phyloP scores from a whole-genome alignment of 805 yeast species.

The Saturnispora quitensis region DNA sequence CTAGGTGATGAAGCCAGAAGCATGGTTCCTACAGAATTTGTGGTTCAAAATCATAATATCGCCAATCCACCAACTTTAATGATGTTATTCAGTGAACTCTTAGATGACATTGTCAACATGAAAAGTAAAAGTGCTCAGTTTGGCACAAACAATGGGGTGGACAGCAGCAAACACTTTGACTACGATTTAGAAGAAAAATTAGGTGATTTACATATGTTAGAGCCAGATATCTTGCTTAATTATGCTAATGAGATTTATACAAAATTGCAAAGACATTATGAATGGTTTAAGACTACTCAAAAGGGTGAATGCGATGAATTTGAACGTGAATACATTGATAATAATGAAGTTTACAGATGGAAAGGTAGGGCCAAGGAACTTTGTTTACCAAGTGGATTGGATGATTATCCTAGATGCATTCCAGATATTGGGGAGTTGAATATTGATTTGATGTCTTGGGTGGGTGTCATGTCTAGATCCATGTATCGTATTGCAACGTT shows the following conservation, averaged over 20 bases:
- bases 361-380: slow-evolving; percentile 80
- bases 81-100: slow-evolving; percentile 54
- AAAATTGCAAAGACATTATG: slow-evolving; percentile 62
- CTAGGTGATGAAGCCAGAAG: slow-evolving; percentile 85
- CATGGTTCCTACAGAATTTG: slow-evolving; percentile 77
- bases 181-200: slow-evolving; percentile 26
- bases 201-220: slow-evolving; percentile 44
- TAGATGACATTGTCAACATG: slow-evolving; percentile 26
- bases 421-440: slow-evolving; percentile 87
- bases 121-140: slow-evolving; percentile 1
- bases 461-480: slow-evolving; percentile 83
- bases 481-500: slow-evolving; percentile 64
- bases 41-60: slow-evolving; percentile 75
- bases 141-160: slow-evolving; percentile 24
- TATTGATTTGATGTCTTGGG: slow-evolving; percentile 86
- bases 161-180: slow-evolving; percentile 12
- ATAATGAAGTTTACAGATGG: slow-evolving; percentile 77
- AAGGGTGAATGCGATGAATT: slow-evolving; percentile 64
- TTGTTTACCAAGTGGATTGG: slow-evolving; percentile 87
- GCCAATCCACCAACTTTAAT: slow-evolving; percentile 95
- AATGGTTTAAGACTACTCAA: slow-evolving; percentile 80
- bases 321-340: slow-evolving; percentile 45
- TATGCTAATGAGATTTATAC: slow-evolving; percentile 69
- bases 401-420: slow-evolving; percentile 87
- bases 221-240: slow-evolving; percentile 49